Base-by-base conservation (phyloP, 1,139 yeast genomes). In the Geotrichum reessii region DNA sequence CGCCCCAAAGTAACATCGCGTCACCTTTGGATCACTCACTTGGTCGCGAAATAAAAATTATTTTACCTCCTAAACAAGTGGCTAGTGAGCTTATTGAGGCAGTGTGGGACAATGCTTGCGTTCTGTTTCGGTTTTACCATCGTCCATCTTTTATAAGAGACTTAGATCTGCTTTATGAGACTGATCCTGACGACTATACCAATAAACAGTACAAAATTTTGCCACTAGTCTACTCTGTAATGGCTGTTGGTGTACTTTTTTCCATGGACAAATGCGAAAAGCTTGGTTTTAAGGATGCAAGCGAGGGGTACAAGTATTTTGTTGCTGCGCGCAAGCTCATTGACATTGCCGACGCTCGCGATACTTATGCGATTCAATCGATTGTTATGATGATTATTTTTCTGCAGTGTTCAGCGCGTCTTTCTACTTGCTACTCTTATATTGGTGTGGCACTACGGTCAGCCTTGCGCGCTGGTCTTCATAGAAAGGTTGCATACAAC, bases 401-500 rank as follows among this genome's bases (percentile, higher is more conserved):
- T 69, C 75, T 91, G 58, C 97, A 91, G 73, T 90, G 97, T 70
- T 87, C 96, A 1, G 96, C 97, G 0, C 78, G 96, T 62, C 76
- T 92, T 60, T 86, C 96, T 0, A 89, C 96, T 0, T 91, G 97
- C 72, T 91, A 91, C 71, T 85, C 96, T 0, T 91, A 89, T 71
- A 87, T 90, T 64, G 97, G 97, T n/a, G 86, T 89, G 56, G 97
- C 96, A 0, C 75, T 91, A 66, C 78, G 97, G 69, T 86, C 93
- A 55, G 96, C 96, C 0, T 74, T 91, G 56, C 81, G 95, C 64
- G 95, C 90, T 68, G 98, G 98, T 0, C 76, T 89, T 42, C 98
- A 91, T 71, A 78, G 97, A 64, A 85, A 86, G 66, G 77, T 87
- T 53, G 78, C 82, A 33, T 81, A 80, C 67, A 78, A 82, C 47